phyloP scores from a whole-genome alignment of 495 filamentous ascomycete species.

The Lindgomyces ingoldianus region DNA sequence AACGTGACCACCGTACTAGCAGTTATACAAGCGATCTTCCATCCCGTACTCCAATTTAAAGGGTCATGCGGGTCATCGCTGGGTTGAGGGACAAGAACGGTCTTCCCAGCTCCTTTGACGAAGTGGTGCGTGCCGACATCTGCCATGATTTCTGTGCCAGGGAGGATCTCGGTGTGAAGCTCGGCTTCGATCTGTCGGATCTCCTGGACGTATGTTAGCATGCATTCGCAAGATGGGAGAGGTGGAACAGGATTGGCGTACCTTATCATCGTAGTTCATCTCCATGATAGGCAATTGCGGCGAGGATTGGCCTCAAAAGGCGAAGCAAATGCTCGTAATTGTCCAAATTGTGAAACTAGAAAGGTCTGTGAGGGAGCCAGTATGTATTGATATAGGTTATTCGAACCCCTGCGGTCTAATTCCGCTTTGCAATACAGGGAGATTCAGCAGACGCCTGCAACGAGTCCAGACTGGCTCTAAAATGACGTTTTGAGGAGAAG shows the following conservation, averaged over 20 bases:
- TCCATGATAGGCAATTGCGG: constrained; percentile 12
- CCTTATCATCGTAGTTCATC: constrained; percentile 37
- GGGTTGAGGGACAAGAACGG: constrained; percentile 59
- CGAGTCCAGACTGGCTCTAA: not conserved
- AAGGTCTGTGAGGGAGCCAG: no score
- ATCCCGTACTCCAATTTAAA: constrained; percentile 42
- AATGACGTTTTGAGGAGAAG: not conserved
- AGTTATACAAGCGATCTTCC: constrained; percentile 43
- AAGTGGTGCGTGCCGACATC: constrained; percentile 61
- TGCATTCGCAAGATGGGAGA: not conserved
- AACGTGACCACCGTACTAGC: constrained; percentile 57
- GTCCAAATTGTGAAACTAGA: no score
- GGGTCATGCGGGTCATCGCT: constrained; percentile 42
- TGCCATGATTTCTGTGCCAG: constrained; percentile 65
- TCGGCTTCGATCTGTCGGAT: constrained; percentile 43
- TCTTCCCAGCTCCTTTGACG: constrained; percentile 51
- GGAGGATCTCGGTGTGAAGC: constrained; percentile 58
- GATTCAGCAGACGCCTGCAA: not conserved
- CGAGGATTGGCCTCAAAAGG: not conserved
- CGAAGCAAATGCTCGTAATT: not conserved
- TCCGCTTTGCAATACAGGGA: not conserved
- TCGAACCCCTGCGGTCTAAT: not conserved
- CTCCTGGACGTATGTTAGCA: constrained; percentile 28
- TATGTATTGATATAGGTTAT: no score
- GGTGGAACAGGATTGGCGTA: constrained; percentile 16